These are phyloP conservation scores for Heritiera fomes DNA, from an alignment of 345 rosid species.

Conservation along the genomic window DNA sequence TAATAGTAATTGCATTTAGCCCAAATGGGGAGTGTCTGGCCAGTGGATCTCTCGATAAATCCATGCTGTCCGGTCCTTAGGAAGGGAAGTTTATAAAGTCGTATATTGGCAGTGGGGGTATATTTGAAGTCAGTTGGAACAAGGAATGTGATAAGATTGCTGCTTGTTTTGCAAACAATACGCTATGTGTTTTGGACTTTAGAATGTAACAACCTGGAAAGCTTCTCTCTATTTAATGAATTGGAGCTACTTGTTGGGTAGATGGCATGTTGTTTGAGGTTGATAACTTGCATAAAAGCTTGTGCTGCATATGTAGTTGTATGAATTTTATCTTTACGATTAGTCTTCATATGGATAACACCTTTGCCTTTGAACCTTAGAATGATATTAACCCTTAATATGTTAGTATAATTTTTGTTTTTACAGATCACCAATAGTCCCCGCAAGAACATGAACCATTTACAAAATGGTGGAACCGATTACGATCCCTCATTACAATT, in stretches of 20 bases:
- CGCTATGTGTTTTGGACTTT: constrained; percentile 86
- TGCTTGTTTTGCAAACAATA: constrained; percentile 86
- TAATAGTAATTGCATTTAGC: constrained; percentile 53
- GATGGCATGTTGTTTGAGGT: not conserved
- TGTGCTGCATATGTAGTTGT: too few species aligned
- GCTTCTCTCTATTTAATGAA: not conserved
- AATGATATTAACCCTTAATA: not conserved
- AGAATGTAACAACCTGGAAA: constrained; percentile 41
- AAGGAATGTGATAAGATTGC: constrained; percentile 97
- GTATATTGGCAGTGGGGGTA: constrained; percentile 87
- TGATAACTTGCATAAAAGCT: too few species aligned
- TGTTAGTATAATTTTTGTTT: not conserved
- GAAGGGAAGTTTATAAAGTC: constrained; percentile 89
- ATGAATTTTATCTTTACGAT: too few species aligned
- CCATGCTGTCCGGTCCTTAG: constrained; percentile 87
- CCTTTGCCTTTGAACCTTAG: not conserved
- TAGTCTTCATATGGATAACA: too few species aligned
- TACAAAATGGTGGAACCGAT: constrained; percentile 74
- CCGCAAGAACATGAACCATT: constrained; percentile 74
- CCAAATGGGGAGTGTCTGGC: constrained; percentile 96
- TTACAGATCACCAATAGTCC: constrained; percentile 58
- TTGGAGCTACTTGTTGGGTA: constrained; percentile 10
- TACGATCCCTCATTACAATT: constrained; percentile 75
- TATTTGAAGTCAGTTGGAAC: constrained; percentile 96
- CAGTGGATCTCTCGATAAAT: constrained; percentile 88